Conservation (phyloP, 257 asterid genomes). For the Nicotiana otophora region DNA sequence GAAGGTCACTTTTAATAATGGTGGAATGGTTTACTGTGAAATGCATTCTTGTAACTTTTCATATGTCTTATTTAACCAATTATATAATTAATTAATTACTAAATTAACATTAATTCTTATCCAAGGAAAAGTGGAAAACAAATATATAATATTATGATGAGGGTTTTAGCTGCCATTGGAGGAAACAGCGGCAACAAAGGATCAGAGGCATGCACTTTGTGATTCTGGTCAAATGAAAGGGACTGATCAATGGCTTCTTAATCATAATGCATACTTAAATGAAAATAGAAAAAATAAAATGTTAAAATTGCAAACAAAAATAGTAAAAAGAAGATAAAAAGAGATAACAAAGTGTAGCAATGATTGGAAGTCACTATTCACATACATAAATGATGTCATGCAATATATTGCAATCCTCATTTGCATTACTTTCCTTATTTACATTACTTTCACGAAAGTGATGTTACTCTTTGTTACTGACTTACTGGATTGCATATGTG, state of each 20-base stretch:
- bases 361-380: conserved; percentile 30
- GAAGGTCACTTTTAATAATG: too few species aligned
- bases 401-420: neutral
- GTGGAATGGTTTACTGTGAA: too few species aligned
- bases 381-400: conserved; percentile 21
- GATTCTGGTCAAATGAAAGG: conserved; percentile 7
- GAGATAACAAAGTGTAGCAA: conserved; percentile 1
- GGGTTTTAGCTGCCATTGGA: neutral
- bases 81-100: too few species aligned
- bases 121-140: too few species aligned
- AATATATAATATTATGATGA: neutral
- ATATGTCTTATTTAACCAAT: too few species aligned
- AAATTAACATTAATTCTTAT: too few species aligned
- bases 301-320: neutral
- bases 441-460: conserved; percentile 16
- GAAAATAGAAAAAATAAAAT: neutral
- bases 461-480: neutral
- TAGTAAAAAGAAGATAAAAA: neutral
- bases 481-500: neutral
- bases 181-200: conserved; percentile 2
- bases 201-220: neutral
- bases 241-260: neutral
- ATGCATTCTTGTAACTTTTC: too few species aligned
- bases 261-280: neutral
- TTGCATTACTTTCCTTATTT: conserved; percentile 15